These are phyloP conservation scores for Elsinoe batatas DNA, from an alignment of 2,329 filamentous ascomycete species.

Conservation along the genomic window DNA sequence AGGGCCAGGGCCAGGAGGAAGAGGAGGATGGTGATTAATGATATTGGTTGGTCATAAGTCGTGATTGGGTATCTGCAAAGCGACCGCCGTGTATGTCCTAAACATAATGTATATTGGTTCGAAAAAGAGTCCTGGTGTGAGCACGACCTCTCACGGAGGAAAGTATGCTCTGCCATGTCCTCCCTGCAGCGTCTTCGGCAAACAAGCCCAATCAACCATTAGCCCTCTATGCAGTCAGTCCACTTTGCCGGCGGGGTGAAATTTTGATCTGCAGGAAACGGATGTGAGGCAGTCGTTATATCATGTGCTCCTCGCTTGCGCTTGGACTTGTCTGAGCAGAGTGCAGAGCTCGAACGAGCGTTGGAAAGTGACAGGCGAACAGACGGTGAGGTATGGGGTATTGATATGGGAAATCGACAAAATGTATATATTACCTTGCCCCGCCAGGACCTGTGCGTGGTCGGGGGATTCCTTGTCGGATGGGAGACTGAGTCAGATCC, in stretches of 20 bases:
- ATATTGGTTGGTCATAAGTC: not conserved
- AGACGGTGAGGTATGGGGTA: conserved; percentile 1
- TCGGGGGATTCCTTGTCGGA: not conserved
- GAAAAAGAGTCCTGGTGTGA: not conserved
- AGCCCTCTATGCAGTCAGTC: not conserved
- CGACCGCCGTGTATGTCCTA: not conserved
- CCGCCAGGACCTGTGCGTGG: conserved; percentile 6
- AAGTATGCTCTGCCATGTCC: conserved; percentile 8
- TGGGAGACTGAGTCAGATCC: conserved; percentile 4
- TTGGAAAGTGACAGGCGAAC: conserved; percentile 1
- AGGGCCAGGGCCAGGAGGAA: not conserved
- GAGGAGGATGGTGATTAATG: not conserved
- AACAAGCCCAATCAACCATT: conserved; percentile 3
- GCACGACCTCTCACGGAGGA: not conserved
- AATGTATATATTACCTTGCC: not conserved
- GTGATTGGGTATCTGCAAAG: not conserved
- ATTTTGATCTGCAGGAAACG: conserved; percentile 2
- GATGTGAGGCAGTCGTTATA: not conserved
- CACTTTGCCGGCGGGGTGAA: conserved; percentile 2
- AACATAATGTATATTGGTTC: not conserved
- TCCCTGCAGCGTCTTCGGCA: conserved; percentile 1
- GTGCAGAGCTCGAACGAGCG: not conserved
- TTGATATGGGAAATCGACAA: not conserved
- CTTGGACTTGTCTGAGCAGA: not conserved
- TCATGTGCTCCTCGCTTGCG: not conserved